Conservation (phyloP, 192 early-diverging fungal species). For the Dissophora globulifera region DNA sequence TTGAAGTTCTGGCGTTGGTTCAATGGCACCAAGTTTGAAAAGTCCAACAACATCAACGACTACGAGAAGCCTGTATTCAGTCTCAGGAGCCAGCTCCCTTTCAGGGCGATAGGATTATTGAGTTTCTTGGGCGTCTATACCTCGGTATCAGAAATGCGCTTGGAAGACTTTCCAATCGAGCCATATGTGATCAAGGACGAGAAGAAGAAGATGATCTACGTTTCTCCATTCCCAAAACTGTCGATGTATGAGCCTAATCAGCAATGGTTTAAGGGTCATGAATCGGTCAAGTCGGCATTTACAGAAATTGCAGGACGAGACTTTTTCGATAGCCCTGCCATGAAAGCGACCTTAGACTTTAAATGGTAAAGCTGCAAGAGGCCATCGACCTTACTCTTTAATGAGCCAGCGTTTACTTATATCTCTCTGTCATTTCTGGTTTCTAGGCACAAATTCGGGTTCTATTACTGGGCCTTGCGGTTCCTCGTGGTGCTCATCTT, state of each 20-base stretch:
- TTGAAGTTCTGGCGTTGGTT: conserved; percentile 17
- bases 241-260: conserved; percentile 22
- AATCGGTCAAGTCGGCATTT: conserved; percentile 14
- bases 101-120: conserved; percentile 5
- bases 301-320: conserved; percentile 43
- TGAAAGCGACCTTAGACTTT: conserved; percentile 38
- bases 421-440: too few relatives aligned
- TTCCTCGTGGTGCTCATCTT: conserved; percentile 16
- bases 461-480: conserved; percentile 20
- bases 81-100: conserved; percentile 28
- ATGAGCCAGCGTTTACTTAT: too few relatives aligned
- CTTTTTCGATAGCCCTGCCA: conserved; percentile 48
- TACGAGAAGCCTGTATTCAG: conserved; percentile 35
- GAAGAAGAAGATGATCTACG: conserved; percentile 23
- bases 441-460: conserved; percentile 46
- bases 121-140: not conserved
- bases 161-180: too few relatives aligned
- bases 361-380: too few relatives aligned
- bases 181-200: conserved; percentile 19
- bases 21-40: not conserved
- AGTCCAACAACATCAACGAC: conserved; percentile 48
- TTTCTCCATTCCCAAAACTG: conserved; percentile 40
- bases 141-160: too few relatives aligned
- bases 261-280: not conserved
- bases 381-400: too few relatives aligned